Evolutionary conservation across 768 basidiomycete species (phyloP).

Genomic region (Suillus decipiens): DNA sequence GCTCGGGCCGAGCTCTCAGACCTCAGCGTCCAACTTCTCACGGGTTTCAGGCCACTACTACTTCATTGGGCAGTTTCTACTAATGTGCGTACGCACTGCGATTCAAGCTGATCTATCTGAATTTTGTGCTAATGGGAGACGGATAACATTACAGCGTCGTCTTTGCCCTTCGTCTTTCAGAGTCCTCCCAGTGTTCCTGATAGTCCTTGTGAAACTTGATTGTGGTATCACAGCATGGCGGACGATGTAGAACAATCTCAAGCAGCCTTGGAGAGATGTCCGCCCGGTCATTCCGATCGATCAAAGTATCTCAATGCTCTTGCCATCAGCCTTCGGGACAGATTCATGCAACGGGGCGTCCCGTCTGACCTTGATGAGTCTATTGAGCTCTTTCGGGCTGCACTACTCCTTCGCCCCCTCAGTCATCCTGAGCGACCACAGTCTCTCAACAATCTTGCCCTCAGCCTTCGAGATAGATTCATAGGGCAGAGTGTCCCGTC

Average conservation of each 20-base stretch:
- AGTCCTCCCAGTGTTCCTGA: background rate
- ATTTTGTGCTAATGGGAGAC: background rate
- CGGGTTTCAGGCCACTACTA: too few relatives aligned
- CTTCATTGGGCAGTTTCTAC: background rate
- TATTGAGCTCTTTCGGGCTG: background rate
- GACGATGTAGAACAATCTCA: background rate
- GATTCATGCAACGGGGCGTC: background rate
- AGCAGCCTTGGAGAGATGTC: background rate
- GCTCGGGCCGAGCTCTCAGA: too few relatives aligned
- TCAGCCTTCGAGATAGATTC: background rate
- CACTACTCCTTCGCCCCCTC: background rate
- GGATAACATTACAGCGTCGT: background rate
- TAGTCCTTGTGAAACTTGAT: background rate
- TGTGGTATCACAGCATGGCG: background rate
- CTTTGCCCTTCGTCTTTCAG: background rate
- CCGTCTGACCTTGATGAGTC: background rate
- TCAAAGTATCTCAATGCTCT: too few relatives aligned
- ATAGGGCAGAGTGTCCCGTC: too few relatives aligned
- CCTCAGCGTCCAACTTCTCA: too few relatives aligned
- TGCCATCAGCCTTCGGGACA: background rate
- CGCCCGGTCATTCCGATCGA: background rate
- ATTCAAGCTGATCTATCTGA: background rate
- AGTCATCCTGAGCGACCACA: background rate
- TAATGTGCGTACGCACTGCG: background rate
- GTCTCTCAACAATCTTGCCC: background rate